Evolutionary conservation across 768 basidiomycete species (phyloP).

Genomic region (Lactarius sp.): DNA sequence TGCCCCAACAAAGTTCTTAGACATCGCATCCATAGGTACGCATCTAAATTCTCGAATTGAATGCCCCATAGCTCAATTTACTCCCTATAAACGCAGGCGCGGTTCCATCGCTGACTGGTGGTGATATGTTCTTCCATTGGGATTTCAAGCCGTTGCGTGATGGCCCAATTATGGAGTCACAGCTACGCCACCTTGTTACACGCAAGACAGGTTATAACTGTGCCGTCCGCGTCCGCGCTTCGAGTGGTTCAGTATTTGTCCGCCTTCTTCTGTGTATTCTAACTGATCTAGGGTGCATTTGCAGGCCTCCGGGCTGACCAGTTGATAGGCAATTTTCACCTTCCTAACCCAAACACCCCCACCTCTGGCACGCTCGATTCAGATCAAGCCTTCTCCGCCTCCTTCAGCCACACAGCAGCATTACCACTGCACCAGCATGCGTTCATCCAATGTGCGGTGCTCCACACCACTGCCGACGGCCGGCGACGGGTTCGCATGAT

Average conservation of each 20-base stretch:
- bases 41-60: constrained; percentile 7
- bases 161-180: constrained; percentile 58
- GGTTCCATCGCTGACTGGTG: constrained; percentile 73
- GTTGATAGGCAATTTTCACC: constrained; percentile 71
- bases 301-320: constrained; percentile 59
- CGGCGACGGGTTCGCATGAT: constrained; percentile 77
- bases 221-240: constrained; percentile 75
- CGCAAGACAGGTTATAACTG: constrained; percentile 78
- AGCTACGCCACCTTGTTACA: constrained; percentile 61
- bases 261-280: constrained; percentile 2
- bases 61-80: not conserved
- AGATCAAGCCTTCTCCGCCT: constrained; percentile 70
- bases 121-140: constrained; percentile 89
- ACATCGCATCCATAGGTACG: constrained; percentile 81
- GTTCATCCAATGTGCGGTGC: constrained; percentile 78
- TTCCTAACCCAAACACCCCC: constrained; percentile 63
- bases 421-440: constrained; percentile 70
- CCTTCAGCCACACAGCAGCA: constrained; percentile 64
- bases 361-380: constrained; percentile 77
- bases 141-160: constrained; percentile 75
- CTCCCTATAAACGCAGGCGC: constrained; percentile 40
- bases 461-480: constrained; percentile 78
- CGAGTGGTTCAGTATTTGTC: constrained; percentile 52
- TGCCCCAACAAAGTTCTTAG: constrained; percentile 72
- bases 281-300: constrained; percentile 1